Evolutionary conservation across 1,284 basidiomycete species (phyloP).

Genomic region (Fomitopsis schrenkii): DNA sequence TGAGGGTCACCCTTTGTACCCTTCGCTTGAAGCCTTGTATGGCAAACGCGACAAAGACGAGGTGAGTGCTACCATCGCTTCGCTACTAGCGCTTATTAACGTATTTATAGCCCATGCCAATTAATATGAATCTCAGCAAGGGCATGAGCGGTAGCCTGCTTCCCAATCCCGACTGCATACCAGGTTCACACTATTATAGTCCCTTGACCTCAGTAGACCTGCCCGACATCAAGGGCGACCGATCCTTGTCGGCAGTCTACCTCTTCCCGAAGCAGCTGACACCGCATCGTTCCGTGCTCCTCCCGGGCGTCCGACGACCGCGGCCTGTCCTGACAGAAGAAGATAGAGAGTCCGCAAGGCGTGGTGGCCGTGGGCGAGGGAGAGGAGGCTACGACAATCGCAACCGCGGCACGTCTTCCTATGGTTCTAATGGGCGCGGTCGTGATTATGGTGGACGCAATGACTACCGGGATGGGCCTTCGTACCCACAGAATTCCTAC

Average conservation of each 20-base stretch:
- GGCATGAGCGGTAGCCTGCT: constrained; percentile 82
- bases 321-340: constrained; percentile 61
- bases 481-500: constrained; percentile 11
- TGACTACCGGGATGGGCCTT: constrained; percentile 12
- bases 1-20: constrained; percentile 82
- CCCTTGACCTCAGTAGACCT: constrained; percentile 59
- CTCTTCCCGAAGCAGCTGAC: constrained; percentile 85
- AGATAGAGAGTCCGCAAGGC: constrained; percentile 68
- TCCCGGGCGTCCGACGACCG: constrained; percentile 70
- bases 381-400: constrained; percentile 23
- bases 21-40: constrained; percentile 85
- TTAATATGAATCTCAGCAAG: constrained; percentile 70
- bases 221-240: constrained; percentile 83
- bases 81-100: neutral
- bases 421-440: constrained; percentile 10
- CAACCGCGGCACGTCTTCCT: constrained; percentile 12
- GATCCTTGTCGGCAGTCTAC: constrained; percentile 84
- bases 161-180: constrained; percentile 86
- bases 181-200: constrained; percentile 85
- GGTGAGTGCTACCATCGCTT: constrained; percentile 42
- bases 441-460: constrained; percentile 15
- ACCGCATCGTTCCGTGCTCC: constrained; percentile 83
- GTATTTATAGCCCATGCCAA: constrained; percentile 48
- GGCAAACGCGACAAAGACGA: constrained; percentile 81
- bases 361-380: constrained; percentile 37